A percentile compares a stretch with the other conserved stretches of the same genome.
These are phyloP conservation scores for Vitis hybrid DNA, from an alignment of 177 flowering plant genomes.

Conservation along the genomic window DNA sequence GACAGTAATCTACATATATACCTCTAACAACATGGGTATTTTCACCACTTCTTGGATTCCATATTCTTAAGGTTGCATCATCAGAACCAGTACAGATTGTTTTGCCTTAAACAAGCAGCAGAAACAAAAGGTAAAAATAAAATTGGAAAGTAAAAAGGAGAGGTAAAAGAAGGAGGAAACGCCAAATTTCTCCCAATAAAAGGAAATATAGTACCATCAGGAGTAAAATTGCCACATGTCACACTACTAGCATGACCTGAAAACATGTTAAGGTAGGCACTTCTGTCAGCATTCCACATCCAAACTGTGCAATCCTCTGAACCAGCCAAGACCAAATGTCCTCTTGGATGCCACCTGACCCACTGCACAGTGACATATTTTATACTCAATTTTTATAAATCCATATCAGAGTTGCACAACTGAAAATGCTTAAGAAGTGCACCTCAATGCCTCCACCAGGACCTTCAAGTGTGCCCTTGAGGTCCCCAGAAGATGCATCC, in stretches of 20 bases:
- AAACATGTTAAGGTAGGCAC: slow-evolving; percentile 58
- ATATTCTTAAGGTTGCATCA: slow-evolving; percentile 83
- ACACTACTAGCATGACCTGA: slow-evolving; percentile 76
- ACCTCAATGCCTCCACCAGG: slow-evolving; percentile 91
- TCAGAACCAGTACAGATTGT: slow-evolving; percentile 84
- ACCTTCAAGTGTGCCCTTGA: slow-evolving; percentile 74
- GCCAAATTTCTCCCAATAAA: neutral
- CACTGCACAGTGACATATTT: slow-evolving; percentile 49
- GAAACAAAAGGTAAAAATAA: neutral
- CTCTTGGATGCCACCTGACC: slow-evolving; percentile 96
- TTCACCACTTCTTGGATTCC: slow-evolving; percentile 89
- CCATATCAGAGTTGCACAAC: neutral
- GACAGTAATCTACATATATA: slow-evolving; percentile 18
- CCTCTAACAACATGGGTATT: slow-evolving; percentile 71
- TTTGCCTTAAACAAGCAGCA: slow-evolving; percentile 56
- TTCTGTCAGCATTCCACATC: slow-evolving; percentile 97
- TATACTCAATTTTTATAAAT: neutral
- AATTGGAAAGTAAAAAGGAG: neutral
- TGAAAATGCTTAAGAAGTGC: slow-evolving; percentile 8
- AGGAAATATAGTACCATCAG: slow-evolving; percentile 65
- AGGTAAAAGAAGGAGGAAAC: neutral
- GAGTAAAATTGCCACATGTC: slow-evolving; percentile 95
- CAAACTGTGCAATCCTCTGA: slow-evolving; percentile 76
- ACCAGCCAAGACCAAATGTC: slow-evolving; percentile 85
- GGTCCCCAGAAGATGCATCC: slow-evolving; percentile 55